phyloP scores from a whole-genome alignment of 805 yeast genomes.

The Ogataea chonburiensis region DNA sequence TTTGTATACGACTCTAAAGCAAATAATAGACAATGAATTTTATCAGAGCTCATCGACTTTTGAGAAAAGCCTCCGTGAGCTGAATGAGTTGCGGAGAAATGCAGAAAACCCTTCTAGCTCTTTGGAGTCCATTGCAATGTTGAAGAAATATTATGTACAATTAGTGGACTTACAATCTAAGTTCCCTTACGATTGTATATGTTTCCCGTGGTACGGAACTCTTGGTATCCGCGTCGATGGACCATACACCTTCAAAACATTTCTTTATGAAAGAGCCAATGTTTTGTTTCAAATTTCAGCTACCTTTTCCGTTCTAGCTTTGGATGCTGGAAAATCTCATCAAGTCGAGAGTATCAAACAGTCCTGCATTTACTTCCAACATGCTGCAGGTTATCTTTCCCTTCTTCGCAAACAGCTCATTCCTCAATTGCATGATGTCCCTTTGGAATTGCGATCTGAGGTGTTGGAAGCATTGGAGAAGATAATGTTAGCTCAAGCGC shows the following conservation, averaged over 20 bases:
- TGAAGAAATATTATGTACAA: constrained; percentile 48
- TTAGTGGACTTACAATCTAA: constrained; percentile 47
- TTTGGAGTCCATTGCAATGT: constrained; percentile 35
- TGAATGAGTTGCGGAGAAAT: constrained; percentile 45
- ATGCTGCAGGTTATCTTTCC: constrained; percentile 67
- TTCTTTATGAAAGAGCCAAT: constrained; percentile 61
- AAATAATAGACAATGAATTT: constrained; percentile 41
- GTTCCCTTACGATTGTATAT: constrained; percentile 61
- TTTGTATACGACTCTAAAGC: constrained; percentile 33
- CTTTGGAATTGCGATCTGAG: constrained; percentile 48
- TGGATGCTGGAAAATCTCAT: constrained; percentile 38
- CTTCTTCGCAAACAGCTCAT: constrained; percentile 28
- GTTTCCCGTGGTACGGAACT: constrained; percentile 73
- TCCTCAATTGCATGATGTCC: constrained; percentile 23
- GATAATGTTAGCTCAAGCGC: constrained; percentile 79
- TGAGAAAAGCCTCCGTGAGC: constrained; percentile 34
- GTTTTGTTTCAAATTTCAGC: constrained; percentile 70
- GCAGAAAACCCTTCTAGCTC: constrained; percentile 34
- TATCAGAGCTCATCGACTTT: constrained; percentile 36
- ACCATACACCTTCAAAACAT: constrained; percentile 45
- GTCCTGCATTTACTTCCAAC: constrained; percentile 65
- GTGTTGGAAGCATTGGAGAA: constrained; percentile 50
- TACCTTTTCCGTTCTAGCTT: constrained; percentile 56
- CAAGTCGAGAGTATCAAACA: constrained; percentile 56
- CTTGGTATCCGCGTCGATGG: constrained; percentile 55